Evolutionary conservation across 495 filamentous ascomycete species (phyloP), one percentile per base, ranked within the genome.

Genomic region (Hypoxylon lenormandii): DNA sequence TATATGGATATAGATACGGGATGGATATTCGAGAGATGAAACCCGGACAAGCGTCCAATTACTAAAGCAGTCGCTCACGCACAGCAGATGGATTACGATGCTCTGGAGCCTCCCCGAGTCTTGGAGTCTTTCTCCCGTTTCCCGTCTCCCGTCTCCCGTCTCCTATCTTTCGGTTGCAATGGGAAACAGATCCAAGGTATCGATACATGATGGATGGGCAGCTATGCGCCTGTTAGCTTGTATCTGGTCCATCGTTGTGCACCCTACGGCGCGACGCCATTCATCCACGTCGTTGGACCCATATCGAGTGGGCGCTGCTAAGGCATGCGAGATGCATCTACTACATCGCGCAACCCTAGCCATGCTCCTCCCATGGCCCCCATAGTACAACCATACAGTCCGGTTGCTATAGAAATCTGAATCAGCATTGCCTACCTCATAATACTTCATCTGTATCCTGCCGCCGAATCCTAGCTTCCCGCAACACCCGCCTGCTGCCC

Each of bases 141-240:
- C 10, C n/a, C n/a, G n/a, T n/a, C n/a, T n/a, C n/a, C n/a, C n/a
- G n/a, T n/a, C n/a, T n/a, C n/a, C n/a, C n/a, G n/a, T n/a, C n/a
- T n/a, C 6, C 12, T 42, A 6, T 42, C 4, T 16, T 16, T 60
- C 64, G 48, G 48, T 66, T 63, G 40, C 46, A 59, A 33, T 71
- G 47, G 47, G 48, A 66, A 59, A 50, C 2, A 36, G 22, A 30
- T 38, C 57, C 57, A 66, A 75, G 70, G 70, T 75, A 70, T 67
- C 63, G 66, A 68, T 73, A 75, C 73, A 72, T 73, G 63, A 65
- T 6, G 60, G 66, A 73, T 75, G 73, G 73, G 73, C 73, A 75
- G 73, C 73, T 38, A 75, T 75, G 73, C 73, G 33, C 73, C 70
- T 65, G 10, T 75, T 75, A 70, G 69, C 66, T 72, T 70, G 69